Evolutionary conservation across 805 yeast species (phyloP).

Genomic region (Wickerhamomyces kurtzmanii): DNA sequence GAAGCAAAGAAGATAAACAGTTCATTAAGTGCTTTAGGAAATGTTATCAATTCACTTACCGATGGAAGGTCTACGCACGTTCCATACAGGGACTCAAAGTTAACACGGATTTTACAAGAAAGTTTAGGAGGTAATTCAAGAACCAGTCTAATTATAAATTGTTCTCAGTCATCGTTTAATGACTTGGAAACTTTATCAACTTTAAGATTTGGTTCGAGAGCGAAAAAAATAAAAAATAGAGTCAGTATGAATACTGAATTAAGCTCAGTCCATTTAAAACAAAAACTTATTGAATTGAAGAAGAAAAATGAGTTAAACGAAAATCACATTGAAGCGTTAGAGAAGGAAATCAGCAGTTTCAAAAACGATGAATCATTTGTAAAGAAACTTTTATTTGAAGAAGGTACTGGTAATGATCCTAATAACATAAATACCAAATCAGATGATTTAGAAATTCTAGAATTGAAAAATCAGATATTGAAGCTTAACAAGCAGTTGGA

Average conservation of each 20-base stretch:
- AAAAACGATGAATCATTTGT: neutral
- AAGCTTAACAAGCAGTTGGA: too few species aligned
- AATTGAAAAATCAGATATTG: neutral
- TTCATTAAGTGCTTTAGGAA: slow-evolving; percentile 69
- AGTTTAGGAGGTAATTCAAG: slow-evolving; percentile 78
- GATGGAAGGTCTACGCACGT: slow-evolving; percentile 56
- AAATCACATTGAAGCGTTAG: slow-evolving; percentile 8
- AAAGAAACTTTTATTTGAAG: too few species aligned
- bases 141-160: slow-evolving; percentile 63
- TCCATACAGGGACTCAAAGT: slow-evolving; percentile 71
- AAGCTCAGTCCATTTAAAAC: slow-evolving; percentile 11
- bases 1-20: slow-evolving; percentile 81
- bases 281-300: slow-evolving; percentile 12
- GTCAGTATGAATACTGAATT: slow-evolving; percentile 44
- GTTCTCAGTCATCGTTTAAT: slow-evolving; percentile 53
- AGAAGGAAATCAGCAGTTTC: slow-evolving; percentile 7
- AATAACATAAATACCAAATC: too few species aligned
- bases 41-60: slow-evolving; percentile 71
- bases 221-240: slow-evolving; percentile 55
- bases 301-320: slow-evolving; percentile 9
- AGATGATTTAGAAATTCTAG: neutral
- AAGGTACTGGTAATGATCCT: too few species aligned
- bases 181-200: slow-evolving; percentile 62
- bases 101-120: slow-evolving; percentile 70
- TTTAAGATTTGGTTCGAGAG: slow-evolving; percentile 64